Conservation (phyloP, 768 basidiomycete genomes). For the Erythrobasidium yunnanense region DNA sequence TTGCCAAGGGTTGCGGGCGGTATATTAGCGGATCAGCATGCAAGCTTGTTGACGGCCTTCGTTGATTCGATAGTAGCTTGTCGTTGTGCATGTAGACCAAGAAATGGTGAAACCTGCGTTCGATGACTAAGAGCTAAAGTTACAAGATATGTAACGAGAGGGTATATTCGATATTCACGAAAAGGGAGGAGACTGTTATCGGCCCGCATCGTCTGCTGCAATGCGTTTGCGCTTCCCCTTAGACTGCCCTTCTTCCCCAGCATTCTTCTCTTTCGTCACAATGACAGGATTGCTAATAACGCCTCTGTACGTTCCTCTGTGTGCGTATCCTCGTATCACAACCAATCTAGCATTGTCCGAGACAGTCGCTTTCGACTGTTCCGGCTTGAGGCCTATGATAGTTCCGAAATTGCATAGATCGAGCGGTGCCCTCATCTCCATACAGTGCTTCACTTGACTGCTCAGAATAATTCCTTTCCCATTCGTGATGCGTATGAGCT, state of each 20-base stretch:
- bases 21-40: too few relatives aligned
- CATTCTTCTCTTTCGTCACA: too few relatives aligned
- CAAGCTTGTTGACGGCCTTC: too few relatives aligned
- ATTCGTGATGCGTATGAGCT: slow-evolving; percentile 66
- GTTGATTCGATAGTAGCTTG: too few relatives aligned
- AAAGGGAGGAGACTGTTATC: too few relatives aligned
- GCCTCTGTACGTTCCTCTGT: slow-evolving; percentile 20
- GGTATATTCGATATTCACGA: neutral
- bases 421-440: slow-evolving; percentile 58
- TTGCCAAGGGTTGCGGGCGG: too few relatives aligned
- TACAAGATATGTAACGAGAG: neutral
- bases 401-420: slow-evolving; percentile 58
- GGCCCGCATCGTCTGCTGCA: neutral
- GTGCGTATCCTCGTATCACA: slow-evolving; percentile 20
- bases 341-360: slow-evolving; percentile 20
- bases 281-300: slow-evolving; percentile 22
- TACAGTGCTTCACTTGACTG: slow-evolving; percentile 54
- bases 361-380: slow-evolving; percentile 9
- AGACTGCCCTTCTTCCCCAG: too few relatives aligned
- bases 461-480: slow-evolving; percentile 66
- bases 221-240: neutral
- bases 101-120: too few relatives aligned
- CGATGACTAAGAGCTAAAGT: too few relatives aligned
- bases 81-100: too few relatives aligned
- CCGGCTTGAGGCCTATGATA: slow-evolving; percentile 20